Conservation (phyloP, 2,329 filamentous ascomycete species). For the Fusarium sacchari region DNA sequence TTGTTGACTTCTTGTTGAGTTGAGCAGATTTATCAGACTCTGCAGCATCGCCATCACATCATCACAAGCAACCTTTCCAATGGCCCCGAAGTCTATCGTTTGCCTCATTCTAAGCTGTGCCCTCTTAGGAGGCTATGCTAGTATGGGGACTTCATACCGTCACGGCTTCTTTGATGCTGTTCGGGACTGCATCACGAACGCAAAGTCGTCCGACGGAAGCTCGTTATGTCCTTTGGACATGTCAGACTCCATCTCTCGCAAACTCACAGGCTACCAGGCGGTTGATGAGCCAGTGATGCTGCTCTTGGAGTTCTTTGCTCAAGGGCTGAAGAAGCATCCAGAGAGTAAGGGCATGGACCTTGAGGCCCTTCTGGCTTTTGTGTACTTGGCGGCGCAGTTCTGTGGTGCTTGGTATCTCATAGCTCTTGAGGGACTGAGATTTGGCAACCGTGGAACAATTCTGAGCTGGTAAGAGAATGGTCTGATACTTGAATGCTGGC, state of each 20-base stretch:
- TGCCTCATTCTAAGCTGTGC: slow-evolving; percentile 26
- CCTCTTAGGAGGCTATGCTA: slow-evolving; percentile 32
- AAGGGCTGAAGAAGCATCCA: slow-evolving; percentile 17
- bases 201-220: background rate
- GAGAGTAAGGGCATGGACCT: background rate
- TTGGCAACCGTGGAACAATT: slow-evolving; percentile 19
- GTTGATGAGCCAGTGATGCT: slow-evolving; percentile 19
- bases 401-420: slow-evolving; percentile 36
- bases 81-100: background rate
- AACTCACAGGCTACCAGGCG: background rate
- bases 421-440: slow-evolving; percentile 28
- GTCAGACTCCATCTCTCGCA: background rate
- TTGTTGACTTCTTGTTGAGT: background rate
- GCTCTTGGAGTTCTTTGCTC: slow-evolving; percentile 33
- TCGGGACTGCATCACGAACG: background rate
- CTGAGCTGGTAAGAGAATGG: slow-evolving; percentile 25
- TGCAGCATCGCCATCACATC: too few species aligned
- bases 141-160: slow-evolving; percentile 22
- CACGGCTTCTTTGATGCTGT: slow-evolving; percentile 36
- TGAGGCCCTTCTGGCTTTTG: slow-evolving; percentile 29
- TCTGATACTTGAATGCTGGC: background rate
- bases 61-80: background rate
- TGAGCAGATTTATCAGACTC: background rate
- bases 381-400: slow-evolving; percentile 35
- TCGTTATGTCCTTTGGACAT: slow-evolving; percentile 18